Conservation (phyloP, 495 filamentous ascomycete genomes). For the Massariosphaeria phaeospora region DNA sequence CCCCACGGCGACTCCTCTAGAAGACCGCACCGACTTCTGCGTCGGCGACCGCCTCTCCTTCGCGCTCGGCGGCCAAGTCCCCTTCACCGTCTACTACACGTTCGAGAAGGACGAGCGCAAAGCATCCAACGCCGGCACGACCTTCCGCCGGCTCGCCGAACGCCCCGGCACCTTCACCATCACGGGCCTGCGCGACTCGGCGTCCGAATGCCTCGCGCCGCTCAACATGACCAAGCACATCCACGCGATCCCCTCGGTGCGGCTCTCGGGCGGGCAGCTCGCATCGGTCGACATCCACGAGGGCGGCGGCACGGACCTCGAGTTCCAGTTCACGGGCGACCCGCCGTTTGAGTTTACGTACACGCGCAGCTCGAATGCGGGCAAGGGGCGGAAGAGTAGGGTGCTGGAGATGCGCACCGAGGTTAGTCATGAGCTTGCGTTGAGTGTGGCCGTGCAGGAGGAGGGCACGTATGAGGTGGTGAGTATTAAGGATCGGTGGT, state of each 20-base stretch:
- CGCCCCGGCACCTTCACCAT: conserved; percentile 83
- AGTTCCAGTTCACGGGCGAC: conserved; percentile 89
- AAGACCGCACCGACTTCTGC: conserved; percentile 84
- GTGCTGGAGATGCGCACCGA: conserved; percentile 87
- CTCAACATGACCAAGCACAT: conserved; percentile 73
- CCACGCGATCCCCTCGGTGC: conserved; percentile 85
- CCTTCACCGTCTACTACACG: conserved; percentile 88
- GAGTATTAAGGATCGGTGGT: conserved; percentile 86
- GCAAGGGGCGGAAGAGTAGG: conserved; percentile 53
- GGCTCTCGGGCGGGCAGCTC: conserved; percentile 72
- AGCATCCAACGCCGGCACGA: conserved; percentile 68
- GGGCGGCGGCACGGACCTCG: conserved; percentile 84
- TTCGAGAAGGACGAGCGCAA: conserved; percentile 74
- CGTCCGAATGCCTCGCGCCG: conserved; percentile 74
- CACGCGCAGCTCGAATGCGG: conserved; percentile 77
- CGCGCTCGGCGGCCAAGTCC: conserved; percentile 77
- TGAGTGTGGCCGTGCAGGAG: conserved; percentile 74
- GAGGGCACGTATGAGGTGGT: conserved; percentile 97
- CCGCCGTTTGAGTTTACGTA: conserved; percentile 98
- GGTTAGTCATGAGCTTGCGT: conserved; percentile 70
- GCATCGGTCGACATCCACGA: conserved; percentile 90
- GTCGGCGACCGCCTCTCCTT: conserved; percentile 91
- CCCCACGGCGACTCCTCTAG: conserved; percentile 80
- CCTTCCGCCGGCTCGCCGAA: conserved; percentile 87
- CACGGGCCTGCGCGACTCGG: conserved; percentile 74